These are phyloP conservation scores for Chlorencoelia australis DNA, from an alignment of 2,329 filamentous ascomycete genomes.

Conservation along the genomic window DNA sequence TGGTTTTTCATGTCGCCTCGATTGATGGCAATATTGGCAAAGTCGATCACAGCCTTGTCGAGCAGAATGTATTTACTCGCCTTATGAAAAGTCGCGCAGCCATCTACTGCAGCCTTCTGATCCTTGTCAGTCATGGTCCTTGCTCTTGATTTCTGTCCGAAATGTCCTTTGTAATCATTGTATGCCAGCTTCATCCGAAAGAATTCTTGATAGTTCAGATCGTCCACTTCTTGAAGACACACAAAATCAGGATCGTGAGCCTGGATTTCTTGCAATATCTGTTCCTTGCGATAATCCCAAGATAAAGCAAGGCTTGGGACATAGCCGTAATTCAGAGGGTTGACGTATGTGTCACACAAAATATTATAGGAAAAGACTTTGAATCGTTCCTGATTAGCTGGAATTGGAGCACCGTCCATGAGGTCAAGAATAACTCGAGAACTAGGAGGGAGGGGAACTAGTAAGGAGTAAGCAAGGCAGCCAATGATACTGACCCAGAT, in stretches of 20 bases:
- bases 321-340: constrained; percentile 77
- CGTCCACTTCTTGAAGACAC: constrained; percentile 87
- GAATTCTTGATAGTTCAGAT: constrained; percentile 83
- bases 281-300: constrained; percentile 79
- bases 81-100: constrained; percentile 95
- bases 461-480: constrained; percentile 7
- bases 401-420: constrained; percentile 48
- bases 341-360: constrained; percentile 88
- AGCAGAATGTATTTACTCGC: constrained; percentile 86
- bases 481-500: constrained; percentile 17
- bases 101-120: constrained; percentile 81
- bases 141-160: constrained; percentile 81
- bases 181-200: constrained; percentile 81
- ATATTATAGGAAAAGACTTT: constrained; percentile 92
- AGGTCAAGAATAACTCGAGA: constrained; percentile 73
- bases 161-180: constrained; percentile 86
- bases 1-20: constrained; percentile 94
- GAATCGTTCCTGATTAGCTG: constrained; percentile 54
- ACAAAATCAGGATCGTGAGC: constrained; percentile 78
- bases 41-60: constrained; percentile 91
- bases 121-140: constrained; percentile 89
- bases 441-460: constrained; percentile 68
- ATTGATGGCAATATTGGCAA: constrained; percentile 84
- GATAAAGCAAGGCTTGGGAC: constrained; percentile 70
- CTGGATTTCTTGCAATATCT: constrained; percentile 74